Conservation (phyloP, 805 yeast species). For the Saturnispora diversa region DNA sequence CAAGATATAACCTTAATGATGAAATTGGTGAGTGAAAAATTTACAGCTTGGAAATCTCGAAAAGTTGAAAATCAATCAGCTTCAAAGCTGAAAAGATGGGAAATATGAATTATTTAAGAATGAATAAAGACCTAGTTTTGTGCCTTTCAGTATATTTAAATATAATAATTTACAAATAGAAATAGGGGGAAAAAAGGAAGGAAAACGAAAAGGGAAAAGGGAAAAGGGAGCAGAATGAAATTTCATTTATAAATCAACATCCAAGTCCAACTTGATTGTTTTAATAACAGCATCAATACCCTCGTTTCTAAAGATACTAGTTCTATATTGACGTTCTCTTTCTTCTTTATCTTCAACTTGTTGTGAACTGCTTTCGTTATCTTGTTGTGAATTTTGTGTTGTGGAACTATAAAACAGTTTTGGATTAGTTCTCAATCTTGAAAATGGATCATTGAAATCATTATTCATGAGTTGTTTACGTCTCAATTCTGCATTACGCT, state of each 20-base stretch:
- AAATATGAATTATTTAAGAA: no score
- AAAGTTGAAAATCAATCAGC: conserved; percentile 1
- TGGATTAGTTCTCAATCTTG: conserved; percentile 81
- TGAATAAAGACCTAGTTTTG: no score
- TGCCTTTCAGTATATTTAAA: no score
- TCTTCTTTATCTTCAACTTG: conserved; percentile 40
- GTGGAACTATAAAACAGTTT: conserved; percentile 65
- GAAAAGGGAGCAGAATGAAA: no score
- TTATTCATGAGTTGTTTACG: conserved; percentile 38
- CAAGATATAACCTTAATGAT: background rate
- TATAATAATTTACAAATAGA: no score
- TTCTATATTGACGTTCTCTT: conserved; percentile 27
- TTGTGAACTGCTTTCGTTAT: conserved; percentile 34
- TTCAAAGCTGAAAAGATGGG: no score
- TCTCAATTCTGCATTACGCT: conserved; percentile 49
- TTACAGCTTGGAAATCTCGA: background rate
- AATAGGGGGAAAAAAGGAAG: no score
- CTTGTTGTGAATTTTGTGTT: conserved; percentile 42
- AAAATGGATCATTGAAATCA: conserved; percentile 62
- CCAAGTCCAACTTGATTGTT: conserved; percentile 24
- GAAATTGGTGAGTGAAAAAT: background rate
- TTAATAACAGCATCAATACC: conserved; percentile 29
- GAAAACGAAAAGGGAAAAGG: no score
- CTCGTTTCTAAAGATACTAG: conserved; percentile 23
- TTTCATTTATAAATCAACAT: conserved; percentile 17